Percentiles rank a stretch among this genome's conserved stretches.
Conservation (phyloP, 2,329 filamentous ascomycete genomes). For the Penicillium sp. region DNA sequence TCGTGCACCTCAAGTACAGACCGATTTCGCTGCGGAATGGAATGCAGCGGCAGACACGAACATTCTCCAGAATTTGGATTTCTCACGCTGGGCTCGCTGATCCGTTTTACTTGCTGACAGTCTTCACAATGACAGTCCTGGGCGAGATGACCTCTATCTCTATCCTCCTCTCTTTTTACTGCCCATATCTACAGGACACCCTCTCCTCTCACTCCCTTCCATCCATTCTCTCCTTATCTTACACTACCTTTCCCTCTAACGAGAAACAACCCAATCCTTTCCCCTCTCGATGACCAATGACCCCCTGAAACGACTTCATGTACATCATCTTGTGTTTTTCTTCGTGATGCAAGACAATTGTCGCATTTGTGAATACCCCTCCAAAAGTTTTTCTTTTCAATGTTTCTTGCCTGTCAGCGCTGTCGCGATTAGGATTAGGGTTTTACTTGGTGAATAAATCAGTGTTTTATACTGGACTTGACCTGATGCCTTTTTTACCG, state of each 20-base stretch:
- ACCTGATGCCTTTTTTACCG: not conserved
- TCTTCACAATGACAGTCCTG: not conserved
- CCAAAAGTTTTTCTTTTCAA: slow-evolving; percentile 22
- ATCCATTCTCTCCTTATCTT: not conserved
- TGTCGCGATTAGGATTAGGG: slow-evolving; percentile 3
- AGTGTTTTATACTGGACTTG: not conserved
- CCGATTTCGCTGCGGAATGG: slow-evolving; percentile 38
- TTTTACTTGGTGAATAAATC: slow-evolving; percentile 2
- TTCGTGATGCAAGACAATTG: slow-evolving; percentile 18
- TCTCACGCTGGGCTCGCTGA: slow-evolving; percentile 43
- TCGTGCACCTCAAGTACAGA: slow-evolving; percentile 32
- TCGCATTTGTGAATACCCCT: slow-evolving; percentile 32
- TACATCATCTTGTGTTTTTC: slow-evolving; percentile 24
- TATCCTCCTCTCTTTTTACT: not conserved
- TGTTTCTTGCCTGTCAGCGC: slow-evolving; percentile 4
- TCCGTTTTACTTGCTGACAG: not conserved
- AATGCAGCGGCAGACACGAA: slow-evolving; percentile 38
- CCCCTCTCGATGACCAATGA: slow-evolving; percentile 11
- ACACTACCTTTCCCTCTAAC: not conserved
- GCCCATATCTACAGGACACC: not conserved
- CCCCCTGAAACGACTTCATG: slow-evolving; percentile 23
- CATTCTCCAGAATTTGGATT: slow-evolving; percentile 41
- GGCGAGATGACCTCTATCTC: not conserved
- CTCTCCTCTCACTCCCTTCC: not conserved
- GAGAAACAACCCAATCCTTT: slow-evolving; percentile 12